Evolutionary conservation across 306 rosid species (phyloP), one percentile per base, ranked within the genome.

Genomic region (Boehmeria nivea): DNA sequence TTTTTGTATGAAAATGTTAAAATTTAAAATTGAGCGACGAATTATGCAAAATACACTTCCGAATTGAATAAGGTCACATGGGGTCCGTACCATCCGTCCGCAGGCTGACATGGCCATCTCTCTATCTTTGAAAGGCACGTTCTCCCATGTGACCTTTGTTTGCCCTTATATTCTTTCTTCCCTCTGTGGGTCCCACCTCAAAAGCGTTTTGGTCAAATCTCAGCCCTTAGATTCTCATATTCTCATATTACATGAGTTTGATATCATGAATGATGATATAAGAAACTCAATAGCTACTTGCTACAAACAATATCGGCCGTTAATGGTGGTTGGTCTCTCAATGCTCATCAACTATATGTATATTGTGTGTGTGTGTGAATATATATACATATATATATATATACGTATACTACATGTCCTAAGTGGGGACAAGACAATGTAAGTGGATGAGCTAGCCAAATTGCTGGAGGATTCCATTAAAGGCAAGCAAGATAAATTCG

Each of bases 111-210:
- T 60, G 82, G 77, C 38, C 24, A 57, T 28, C n/a, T 54, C 12
- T 56, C 57, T 38, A 23, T 43, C 39, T 59, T 16, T 34, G 60
- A 52, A 46, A 50, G 24, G 44, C 91, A 87, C 44, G 93, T 78
- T 81, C 65, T 24, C 64, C 75, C 95, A 87, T 76, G 95, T 87
- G 93, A 60, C 39, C 15, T 40, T 23, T 80, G 82, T 74, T 78
- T 8, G 3, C 75, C 80, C 65, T 61, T 42, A 27, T 16, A 62
- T 70, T 54, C 64, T 37, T 59, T 28, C 34, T 28, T 28, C 34
- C 40, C 31, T 19, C 1, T 1, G 6, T 55, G 76, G 78, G 59
- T 2, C 82, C 83, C 57, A 25, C 51, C 3, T 1, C n/a, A n/a
- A 1, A 2, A 10, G 25, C 1, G 16, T 33, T 26, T 1, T 24